Evolutionary conservation across 2,329 filamentous ascomycete genomes (phyloP), one percentile per base, ranked within the genome.

Genomic region (Chaetomiaceae sp.): DNA sequence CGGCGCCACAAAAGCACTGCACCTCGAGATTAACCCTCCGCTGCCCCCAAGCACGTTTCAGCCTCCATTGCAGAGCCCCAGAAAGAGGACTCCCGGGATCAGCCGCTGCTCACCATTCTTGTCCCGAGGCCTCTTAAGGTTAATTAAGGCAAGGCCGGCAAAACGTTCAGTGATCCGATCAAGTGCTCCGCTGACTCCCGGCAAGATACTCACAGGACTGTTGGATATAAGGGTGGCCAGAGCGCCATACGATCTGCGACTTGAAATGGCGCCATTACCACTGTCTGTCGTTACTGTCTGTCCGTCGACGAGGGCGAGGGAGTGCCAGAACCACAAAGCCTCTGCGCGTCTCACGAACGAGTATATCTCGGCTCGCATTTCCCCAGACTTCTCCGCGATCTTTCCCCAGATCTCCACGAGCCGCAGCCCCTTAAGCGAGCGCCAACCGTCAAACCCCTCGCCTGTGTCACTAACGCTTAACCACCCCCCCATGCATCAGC

Each of bases 371-470:
- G 34, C 4, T 42, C 57, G 55, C 53, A 55, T 54, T 57, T 59
- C 56, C 59, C 59, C 57, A 54, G 60, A 59, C 37, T 57, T 54
- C 48, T 57, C 57, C 59, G 40, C 57, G 54, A 56, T 56, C 54
- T 54, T 39, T 51, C 44, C 55, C 53, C 38, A 58, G 27, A 55
- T 55, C 47, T 48, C 53, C 50, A 55, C 49, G 27, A 23, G 33
- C 39, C 19, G 29, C 34, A 17, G 20, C 31, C 34, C 38, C 19
- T 17, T 37, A 44, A 19, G 37, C 42, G n/a, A 20, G 20, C 25
- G 46, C 12, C 23, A 4, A 12, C 36, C n/a, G 27, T 38, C 48
- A 46, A 31, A 53, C 39, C 38, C n/a, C 56, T 37, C 12, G 29
- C 34, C 36, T 43, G 34, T 57, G 53, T 58, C 54, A 50, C 51